Percentiles rank a stretch among this genome's conserved stretches.
phyloP scores from a whole-genome alignment of 495 filamentous ascomycete species.

The Daldinia loculata region DNA sequence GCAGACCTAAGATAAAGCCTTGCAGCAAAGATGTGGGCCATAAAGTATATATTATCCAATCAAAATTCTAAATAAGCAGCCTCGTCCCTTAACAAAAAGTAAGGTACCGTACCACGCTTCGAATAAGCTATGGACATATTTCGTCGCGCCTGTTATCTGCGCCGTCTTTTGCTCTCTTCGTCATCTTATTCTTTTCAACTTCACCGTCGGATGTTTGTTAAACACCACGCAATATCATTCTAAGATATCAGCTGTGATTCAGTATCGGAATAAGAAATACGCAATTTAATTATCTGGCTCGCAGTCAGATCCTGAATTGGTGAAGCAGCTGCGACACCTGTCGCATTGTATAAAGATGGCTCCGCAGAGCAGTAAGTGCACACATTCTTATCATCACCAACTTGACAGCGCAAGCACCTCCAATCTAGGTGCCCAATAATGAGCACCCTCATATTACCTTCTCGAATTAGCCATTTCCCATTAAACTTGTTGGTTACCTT shows the following conservation, averaged over 20 bases:
- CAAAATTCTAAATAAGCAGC: not conserved
- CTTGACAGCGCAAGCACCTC: not conserved
- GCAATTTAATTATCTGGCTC: not conserved
- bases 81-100: not conserved
- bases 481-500: not conserved
- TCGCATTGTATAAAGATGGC: slow-evolving; percentile 37
- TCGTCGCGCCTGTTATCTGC: slow-evolving; percentile 12
- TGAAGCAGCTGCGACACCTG: not conserved
- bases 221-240: not conserved
- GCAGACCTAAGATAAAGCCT: not conserved
- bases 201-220: not conserved
- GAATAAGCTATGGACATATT: slow-evolving; percentile 2
- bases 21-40: not conserved
- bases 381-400: slow-evolving; percentile 1
- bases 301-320: not conserved
- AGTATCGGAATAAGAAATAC: not conserved
- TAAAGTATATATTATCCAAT: not conserved
- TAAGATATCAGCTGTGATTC: not conserved
- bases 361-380: slow-evolving; percentile 43
- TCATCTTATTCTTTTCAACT: slow-evolving; percentile 5
- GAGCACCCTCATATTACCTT: not conserved
- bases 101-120: not conserved
- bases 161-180: slow-evolving; percentile 8
- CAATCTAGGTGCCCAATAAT: not conserved
- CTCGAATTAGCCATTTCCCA: not conserved